These are phyloP conservation scores for Aegilops sharonensis DNA, from an alignment of 176 grass and related monocot species.

Conservation along the genomic window DNA sequence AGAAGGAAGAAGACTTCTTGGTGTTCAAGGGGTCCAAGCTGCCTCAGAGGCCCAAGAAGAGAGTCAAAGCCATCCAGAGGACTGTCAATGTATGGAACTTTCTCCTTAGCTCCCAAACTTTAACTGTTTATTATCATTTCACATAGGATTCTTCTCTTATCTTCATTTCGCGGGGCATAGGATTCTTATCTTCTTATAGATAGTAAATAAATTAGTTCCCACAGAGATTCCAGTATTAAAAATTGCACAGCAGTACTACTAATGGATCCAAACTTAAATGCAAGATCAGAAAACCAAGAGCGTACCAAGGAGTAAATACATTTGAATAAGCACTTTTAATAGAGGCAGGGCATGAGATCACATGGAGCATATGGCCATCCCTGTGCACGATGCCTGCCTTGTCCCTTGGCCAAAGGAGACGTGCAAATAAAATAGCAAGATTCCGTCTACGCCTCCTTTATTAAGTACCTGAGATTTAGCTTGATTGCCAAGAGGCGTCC, in stretches of 20 bases:
- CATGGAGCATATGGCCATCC: conserved; percentile 30
- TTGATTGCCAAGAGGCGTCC: conserved; percentile 22
- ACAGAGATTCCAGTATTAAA: conserved; percentile 28
- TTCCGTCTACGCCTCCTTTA: background rate
- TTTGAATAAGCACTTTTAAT: conserved; percentile 21
- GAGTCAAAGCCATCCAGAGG: conserved; percentile 90
- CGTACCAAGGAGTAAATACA: background rate
- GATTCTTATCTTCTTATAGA: conserved; percentile 33
- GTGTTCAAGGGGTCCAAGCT: conserved; percentile 93
- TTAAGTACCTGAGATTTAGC: background rate
- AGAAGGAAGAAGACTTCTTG: conserved; percentile 96
- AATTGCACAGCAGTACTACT: background rate
- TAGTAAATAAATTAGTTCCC: conserved; percentile 17
- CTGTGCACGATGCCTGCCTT: conserved; percentile 31
- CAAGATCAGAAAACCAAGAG: background rate
- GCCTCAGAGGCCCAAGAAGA: conserved; percentile 90
- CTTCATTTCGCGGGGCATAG: background rate
- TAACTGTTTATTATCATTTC: conserved; percentile 7
- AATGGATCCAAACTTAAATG: conserved; percentile 10
- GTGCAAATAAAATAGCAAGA: conserved; percentile 46
- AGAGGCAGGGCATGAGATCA: conserved; percentile 23
- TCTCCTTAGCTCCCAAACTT: conserved; percentile 10
- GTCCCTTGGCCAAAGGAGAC: conserved; percentile 18
- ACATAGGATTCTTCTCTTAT: background rate
- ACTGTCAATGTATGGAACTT: conserved; percentile 70